Evolutionary conservation across 805 yeast species (phyloP).

Genomic region (Candida silvatica): DNA sequence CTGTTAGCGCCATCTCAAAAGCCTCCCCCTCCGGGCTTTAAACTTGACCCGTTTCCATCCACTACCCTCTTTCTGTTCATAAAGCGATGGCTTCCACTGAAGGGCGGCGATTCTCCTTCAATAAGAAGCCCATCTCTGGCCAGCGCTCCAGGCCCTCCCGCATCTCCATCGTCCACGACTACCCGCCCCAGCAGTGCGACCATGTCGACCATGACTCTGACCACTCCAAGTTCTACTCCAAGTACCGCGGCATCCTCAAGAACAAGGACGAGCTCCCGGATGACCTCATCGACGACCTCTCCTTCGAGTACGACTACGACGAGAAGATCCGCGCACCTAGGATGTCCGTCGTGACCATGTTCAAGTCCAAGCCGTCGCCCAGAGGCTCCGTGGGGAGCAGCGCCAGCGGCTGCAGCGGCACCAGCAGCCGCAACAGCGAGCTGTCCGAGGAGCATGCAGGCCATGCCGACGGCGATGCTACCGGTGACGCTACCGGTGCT

Average conservation of each 20-base stretch:
- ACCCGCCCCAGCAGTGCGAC: slow-evolving; percentile 24
- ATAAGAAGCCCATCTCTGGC: slow-evolving; percentile 18
- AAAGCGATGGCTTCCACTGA: too few relatives aligned
- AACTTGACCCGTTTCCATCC: too few relatives aligned
- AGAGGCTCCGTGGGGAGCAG: neutral
- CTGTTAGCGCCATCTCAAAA: too few relatives aligned
- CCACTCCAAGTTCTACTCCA: slow-evolving; percentile 20
- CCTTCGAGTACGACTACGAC: slow-evolving; percentile 34
- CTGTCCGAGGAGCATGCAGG: too few relatives aligned
- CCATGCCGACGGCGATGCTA: neutral
- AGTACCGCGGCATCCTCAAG: slow-evolving; percentile 23
- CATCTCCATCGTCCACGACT: slow-evolving; percentile 19
- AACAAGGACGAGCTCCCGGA: slow-evolving; percentile 23
- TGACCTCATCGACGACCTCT: slow-evolving; percentile 17
- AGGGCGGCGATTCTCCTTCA: slow-evolving; percentile 21
- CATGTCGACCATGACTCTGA: slow-evolving; percentile 20
- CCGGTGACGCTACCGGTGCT: neutral
- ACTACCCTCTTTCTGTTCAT: too few relatives aligned
- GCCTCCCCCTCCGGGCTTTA: too few relatives aligned
- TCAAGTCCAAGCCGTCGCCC: slow-evolving; percentile 5
- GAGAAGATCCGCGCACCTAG: slow-evolving; percentile 49
- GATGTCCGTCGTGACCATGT: slow-evolving; percentile 28
- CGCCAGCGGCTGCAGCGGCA: neutral
- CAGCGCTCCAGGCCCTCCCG: slow-evolving; percentile 13
- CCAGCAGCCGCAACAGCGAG: neutral